Conservation (phyloP, 208 protist species). For the Naegleria fowleri region DNA sequence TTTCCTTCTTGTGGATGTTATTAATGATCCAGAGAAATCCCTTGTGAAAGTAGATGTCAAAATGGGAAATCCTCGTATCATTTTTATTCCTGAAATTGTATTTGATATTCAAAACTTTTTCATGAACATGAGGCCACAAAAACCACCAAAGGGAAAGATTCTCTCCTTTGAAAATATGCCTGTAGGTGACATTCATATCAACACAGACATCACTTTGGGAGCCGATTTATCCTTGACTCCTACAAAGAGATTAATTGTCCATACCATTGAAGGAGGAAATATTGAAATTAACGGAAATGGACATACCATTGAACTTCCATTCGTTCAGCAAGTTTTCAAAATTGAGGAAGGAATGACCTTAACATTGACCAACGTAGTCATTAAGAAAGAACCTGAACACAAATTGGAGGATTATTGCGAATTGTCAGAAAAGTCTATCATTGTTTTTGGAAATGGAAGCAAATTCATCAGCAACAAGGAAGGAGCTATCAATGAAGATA, state of each 20-base stretch:
- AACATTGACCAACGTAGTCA: background rate
- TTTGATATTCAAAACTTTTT: conserved; percentile 12
- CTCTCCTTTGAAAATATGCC: background rate
- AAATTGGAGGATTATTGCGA: background rate
- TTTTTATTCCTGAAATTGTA: background rate
- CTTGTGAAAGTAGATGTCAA: background rate
- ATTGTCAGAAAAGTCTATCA: background rate
- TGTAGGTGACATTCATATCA: background rate
- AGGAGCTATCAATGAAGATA: background rate
- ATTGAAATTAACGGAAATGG: background rate
- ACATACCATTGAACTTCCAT: background rate
- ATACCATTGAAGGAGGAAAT: background rate
- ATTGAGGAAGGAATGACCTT: background rate
- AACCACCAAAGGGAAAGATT: background rate
- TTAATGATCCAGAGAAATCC: background rate
- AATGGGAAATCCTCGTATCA: background rate
- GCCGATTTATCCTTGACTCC: background rate
- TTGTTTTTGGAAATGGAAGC: background rate
- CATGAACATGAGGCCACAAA: background rate
- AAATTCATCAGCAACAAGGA: background rate
- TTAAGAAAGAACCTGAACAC: background rate
- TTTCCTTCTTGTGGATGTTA: background rate
- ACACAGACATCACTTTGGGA: background rate
- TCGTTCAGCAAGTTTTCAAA: background rate
- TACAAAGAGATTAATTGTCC: background rate